These are phyloP conservation scores for Hibiscus mutabilis DNA, from an alignment of 345 rosid genomes.

Conservation along the genomic window DNA sequence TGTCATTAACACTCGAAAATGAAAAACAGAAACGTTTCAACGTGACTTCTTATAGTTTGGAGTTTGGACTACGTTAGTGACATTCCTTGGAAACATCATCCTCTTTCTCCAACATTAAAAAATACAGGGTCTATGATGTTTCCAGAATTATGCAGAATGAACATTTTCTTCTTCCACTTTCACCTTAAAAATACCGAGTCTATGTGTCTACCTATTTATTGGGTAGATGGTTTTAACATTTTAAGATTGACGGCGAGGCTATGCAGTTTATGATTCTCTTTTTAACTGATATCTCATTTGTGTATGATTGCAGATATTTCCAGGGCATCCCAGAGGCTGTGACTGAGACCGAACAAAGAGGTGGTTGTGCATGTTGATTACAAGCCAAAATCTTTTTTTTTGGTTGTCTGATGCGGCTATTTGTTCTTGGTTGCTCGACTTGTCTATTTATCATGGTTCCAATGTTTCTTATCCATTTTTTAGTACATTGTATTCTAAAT, in stretches of 20 bases:
- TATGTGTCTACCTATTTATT: neutral
- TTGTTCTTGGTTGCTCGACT: neutral
- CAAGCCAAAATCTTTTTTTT: neutral
- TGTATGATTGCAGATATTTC: slow-evolving; percentile 62
- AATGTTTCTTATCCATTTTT: neutral
- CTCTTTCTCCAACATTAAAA: too few relatives aligned
- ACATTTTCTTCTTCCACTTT: neutral
- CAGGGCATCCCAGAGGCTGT: slow-evolving; percentile 74
- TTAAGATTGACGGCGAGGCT: neutral
- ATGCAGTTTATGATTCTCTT: neutral
- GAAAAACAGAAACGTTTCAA: neutral
- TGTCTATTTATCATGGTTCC: slow-evolving; percentile 5
- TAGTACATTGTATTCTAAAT: slow-evolving; percentile 12
- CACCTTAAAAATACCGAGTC: neutral
- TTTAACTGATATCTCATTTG: neutral
- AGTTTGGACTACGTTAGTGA: neutral
- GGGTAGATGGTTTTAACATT: neutral
- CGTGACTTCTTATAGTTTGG: neutral
- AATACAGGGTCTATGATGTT: too few relatives aligned
- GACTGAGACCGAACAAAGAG: slow-evolving; percentile 70
- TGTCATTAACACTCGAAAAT: neutral
- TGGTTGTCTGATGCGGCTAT: neutral
- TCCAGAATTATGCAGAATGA: neutral
- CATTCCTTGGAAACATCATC: too few relatives aligned
- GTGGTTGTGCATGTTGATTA: slow-evolving; percentile 86